Evolutionary conservation across 2,329 filamentous ascomycete species (phyloP).

Genomic region (Rhynchosporium agropyri): DNA sequence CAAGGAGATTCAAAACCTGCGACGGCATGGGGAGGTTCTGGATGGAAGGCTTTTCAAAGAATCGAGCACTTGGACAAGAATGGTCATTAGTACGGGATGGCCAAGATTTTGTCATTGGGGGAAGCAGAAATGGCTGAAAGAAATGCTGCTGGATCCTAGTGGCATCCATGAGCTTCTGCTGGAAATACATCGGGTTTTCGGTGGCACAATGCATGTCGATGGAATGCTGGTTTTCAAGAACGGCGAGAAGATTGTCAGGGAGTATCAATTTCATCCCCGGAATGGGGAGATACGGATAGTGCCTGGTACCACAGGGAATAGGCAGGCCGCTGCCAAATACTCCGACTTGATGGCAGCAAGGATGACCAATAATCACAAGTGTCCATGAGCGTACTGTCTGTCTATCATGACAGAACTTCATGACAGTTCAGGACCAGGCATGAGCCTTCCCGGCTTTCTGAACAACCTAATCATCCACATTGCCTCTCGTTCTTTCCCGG

Average conservation of each 20-base stretch:
- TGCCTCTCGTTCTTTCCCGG: no score
- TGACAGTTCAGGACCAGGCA: no score
- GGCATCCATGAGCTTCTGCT: constrained; percentile 31
- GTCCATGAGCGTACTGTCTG: neutral
- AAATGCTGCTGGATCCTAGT: constrained; percentile 39
- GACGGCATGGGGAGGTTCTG: constrained; percentile 31
- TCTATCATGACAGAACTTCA: no score
- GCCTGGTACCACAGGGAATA: constrained; percentile 11
- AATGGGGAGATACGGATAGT: constrained; percentile 38
- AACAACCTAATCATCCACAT: no score
- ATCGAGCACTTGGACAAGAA: constrained; percentile 24
- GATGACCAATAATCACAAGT: no score
- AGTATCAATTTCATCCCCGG: constrained; percentile 32
- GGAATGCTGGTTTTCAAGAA: constrained; percentile 31
- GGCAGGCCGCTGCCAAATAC: neutral
- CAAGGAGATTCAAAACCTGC: constrained; percentile 34
- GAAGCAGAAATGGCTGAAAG: constrained; percentile 39
- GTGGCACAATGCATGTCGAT: constrained; percentile 36
- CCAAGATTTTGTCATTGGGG: constrained; percentile 40
- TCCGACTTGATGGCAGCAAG: neutral
- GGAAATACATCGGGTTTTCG: constrained; percentile 33
- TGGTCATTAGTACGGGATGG: constrained; percentile 39
- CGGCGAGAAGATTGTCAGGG: constrained; percentile 20
- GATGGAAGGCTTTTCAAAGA: constrained; percentile 38
- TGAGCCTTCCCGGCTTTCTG: no score